These are phyloP conservation scores for Globisporangium middletonii DNA, from an alignment of 352 stramenopile species.

Conservation along the genomic window DNA sequence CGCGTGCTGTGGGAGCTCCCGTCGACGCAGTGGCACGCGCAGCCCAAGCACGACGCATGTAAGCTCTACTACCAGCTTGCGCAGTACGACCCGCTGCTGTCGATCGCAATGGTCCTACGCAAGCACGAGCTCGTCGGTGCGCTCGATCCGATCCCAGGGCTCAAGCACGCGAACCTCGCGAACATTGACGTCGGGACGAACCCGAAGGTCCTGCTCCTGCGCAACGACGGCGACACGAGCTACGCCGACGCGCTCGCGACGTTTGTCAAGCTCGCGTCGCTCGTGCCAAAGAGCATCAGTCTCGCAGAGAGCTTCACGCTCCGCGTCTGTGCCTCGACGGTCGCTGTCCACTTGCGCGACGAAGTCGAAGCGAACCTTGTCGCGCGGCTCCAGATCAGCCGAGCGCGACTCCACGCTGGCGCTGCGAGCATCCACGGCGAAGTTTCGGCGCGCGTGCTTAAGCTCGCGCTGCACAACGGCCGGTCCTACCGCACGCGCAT, in stretches of 20 bases:
- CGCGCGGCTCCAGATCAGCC: conserved; percentile 52
- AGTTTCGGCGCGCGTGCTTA: conserved; percentile 71
- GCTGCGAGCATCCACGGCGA: conserved; percentile 50
- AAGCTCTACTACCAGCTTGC: conserved; percentile 68
- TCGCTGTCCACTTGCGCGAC: conserved; percentile 64
- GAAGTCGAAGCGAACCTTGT: conserved; percentile 67
- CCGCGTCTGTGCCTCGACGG: conserved; percentile 34
- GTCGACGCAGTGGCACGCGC: conserved; percentile 41
- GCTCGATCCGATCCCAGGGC: conserved; percentile 63
- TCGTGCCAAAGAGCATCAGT: conserved; percentile 52
- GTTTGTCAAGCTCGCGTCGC: conserved; percentile 50
- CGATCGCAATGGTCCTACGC: conserved; percentile 56
- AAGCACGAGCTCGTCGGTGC: conserved; percentile 87
- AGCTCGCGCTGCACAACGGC: conserved; percentile 88
- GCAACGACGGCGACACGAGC: conserved; percentile 31
- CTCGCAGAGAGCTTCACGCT: conserved; percentile 62
- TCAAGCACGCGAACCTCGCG: conserved; percentile 66
- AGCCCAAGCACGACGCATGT: conserved; percentile 46
- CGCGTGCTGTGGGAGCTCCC: conserved; percentile 63
- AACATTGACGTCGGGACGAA: conserved; percentile 67
- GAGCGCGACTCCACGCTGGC: conserved; percentile 42
- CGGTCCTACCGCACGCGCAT: conserved; percentile 65
- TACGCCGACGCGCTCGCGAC: conserved; percentile 52
- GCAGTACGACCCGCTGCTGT: conserved; percentile 51
- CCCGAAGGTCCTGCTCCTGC: conserved; percentile 37